Evolutionary conservation across 129 eudicot species (phyloP).

Genomic region (Logfia minima): DNA sequence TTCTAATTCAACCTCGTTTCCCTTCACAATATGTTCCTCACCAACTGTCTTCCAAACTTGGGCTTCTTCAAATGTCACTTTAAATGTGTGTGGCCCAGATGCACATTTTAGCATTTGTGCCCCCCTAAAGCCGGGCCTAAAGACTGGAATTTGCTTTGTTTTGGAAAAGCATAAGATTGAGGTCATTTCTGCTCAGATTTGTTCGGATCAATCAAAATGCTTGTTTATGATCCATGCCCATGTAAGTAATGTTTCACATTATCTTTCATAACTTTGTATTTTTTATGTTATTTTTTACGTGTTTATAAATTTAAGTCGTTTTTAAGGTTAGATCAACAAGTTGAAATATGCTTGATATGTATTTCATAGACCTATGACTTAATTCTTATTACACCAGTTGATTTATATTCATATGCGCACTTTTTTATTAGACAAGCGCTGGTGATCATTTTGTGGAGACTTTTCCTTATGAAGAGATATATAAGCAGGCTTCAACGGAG

Average conservation of each 20-base stretch:
- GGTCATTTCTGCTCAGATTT: constrained; percentile 62
- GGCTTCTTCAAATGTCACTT: constrained; percentile 66
- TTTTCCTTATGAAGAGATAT: constrained; percentile 50
- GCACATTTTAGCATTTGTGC: constrained; percentile 71
- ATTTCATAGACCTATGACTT: not conserved
- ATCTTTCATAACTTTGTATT: not conserved
- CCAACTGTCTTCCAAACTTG: constrained; percentile 61
- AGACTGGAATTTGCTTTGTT: constrained; percentile 52
- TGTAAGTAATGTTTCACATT: constrained; percentile 40
- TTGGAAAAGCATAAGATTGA: constrained; percentile 70
- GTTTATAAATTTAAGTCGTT: too few species aligned
- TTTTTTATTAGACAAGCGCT: constrained; percentile 44
- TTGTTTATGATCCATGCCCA: constrained; percentile 76
- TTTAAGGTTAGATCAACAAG: too few species aligned
- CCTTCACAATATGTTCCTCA: constrained; percentile 21
- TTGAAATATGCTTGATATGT: not conserved
- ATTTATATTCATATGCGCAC: not conserved
- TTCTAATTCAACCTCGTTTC: constrained; percentile 19
- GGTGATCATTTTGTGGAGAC: constrained; percentile 35
- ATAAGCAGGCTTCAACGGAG: constrained; percentile 72
- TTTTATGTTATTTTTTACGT: not conserved
- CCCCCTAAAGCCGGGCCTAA: constrained; percentile 47
- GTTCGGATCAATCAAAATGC: constrained; percentile 39
- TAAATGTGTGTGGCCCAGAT: constrained; percentile 60
- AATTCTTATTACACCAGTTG: not conserved